Evolutionary conservation across 352 stramenopile genomes (phyloP), one percentile per base, ranked within the genome.

Genomic region (Globisporangium heterothallicum): DNA sequence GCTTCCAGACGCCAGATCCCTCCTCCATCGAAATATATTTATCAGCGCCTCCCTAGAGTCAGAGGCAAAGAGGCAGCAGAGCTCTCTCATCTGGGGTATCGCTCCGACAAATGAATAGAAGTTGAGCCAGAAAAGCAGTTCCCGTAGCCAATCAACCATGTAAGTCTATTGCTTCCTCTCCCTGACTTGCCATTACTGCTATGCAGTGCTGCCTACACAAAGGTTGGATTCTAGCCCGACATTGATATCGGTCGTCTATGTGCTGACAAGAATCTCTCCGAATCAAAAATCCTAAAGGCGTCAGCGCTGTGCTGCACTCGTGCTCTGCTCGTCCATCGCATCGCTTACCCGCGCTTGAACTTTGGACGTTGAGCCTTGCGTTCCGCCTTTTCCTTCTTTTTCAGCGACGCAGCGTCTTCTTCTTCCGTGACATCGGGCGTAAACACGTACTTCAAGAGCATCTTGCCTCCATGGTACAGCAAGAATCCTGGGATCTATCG

Each of bases 361-460:
- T 84, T 86, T 40, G 74, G 66, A 4, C 72, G 71, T 13, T 63
- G 58, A 34, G 72, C 74, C 50, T 80, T 80, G 46, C 78, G 78
- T 40, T 92, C 78, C 0, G 74, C 78, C 52, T 92, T 92, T 41
- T 89, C 80, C 49, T 87, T 85, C 46, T 82, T 83, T 64, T 88
- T 92, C 3, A 76, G 52, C 3, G 73, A 57, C 12, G 62, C 67
- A 4, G 72, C 68, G 45, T 89, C 78, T 34, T 86, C 60, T 16
- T 84, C 76, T 8, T 86, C 74, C 14, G 51, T 55, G 26, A 63
- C 38, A 29, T 86, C 68, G 0, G 80, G 77, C 25, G 79, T 87
- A 63, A 91, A 91, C 19, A 93, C 79, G 57, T 91, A 93, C 41
- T 91, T 89, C 51, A 88, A 66, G 30, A 93, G 38, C 66, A 91